Base-by-base conservation (phyloP, 2,329 filamentous ascomycete genomes). In the Paraphoma chrysanthemicola region DNA sequence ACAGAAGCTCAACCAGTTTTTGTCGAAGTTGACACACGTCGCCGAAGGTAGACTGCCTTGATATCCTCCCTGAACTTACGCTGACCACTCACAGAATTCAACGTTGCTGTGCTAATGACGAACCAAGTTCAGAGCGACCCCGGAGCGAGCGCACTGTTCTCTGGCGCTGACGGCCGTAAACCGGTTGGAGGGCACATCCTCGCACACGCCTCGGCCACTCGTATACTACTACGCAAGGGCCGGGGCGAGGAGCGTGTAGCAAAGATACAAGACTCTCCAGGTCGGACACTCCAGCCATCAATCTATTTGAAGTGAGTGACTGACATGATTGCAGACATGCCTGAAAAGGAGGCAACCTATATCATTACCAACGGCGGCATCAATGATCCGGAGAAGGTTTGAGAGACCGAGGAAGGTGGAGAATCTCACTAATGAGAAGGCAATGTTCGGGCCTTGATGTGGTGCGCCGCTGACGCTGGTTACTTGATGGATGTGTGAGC, bases 121-220 rank as follows among this genome's bases (percentile, higher is more conserved):
- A 90, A 90, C 62, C 88, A 90, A 76, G 88, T 90, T 36, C 88
- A 90, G 76, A 88, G 86, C 55, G 88, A 90, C 64, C 88, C 88
- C 12, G 88, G 88, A 58, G 88, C 88, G 10, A 89, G 82, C 71
- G 85, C 88, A 44, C 79, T 90, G 10, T 90, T 90, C 69, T 85
- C 87, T 48, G 83, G 87, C 61, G 87, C 86, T 53, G 88, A 90
- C 77, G 88, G 88, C 44, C 82, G 87, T 45, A 90, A 90, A 71
- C 86, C 87, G 47, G 83, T 87, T 47, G 86, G 86, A 58, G 88
- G 88, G 14, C 88, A 90, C 75, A 85, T 90, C 53, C 83, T 90
- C 30, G 88, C 88, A 38, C 88, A 90, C 73, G 88, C 88, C 49
- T 89, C 87, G 50, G 84, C 87, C 2, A 90, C 88, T 39, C 82